phyloP scores from a whole-genome alignment of 805 yeast species.

The Monosporozyma servazzii region DNA sequence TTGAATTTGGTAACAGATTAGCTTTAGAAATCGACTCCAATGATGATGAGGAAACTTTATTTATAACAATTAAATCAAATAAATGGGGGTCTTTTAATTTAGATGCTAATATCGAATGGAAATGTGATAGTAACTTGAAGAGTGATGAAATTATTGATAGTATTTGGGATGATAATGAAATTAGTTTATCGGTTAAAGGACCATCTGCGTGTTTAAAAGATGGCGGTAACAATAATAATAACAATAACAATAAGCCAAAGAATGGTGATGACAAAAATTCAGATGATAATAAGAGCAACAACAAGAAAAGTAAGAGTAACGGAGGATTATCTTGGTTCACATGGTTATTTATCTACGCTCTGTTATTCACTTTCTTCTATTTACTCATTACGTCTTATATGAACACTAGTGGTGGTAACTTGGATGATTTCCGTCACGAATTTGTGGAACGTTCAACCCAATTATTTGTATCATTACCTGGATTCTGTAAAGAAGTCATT shows the following conservation, averaged over 20 bases:
- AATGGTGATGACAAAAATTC: slow-evolving; percentile 15
- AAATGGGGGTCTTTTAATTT: slow-evolving; percentile 61
- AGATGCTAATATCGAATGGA: slow-evolving; percentile 38
- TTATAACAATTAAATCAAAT: slow-evolving; percentile 40
- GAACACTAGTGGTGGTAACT: slow-evolving; percentile 56
- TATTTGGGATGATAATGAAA: slow-evolving; percentile 21
- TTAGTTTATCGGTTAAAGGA: slow-evolving; percentile 30
- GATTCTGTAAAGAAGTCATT: slow-evolving; percentile 56
- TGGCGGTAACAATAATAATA: slow-evolving; percentile 19
- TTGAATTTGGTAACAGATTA: slow-evolving; percentile 39
- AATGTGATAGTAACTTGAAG: slow-evolving; percentile 37
- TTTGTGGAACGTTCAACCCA: slow-evolving; percentile 59
- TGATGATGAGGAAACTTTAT: slow-evolving; percentile 24
- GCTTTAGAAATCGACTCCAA: slow-evolving; percentile 24
- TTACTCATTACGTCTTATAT: slow-evolving; percentile 63
- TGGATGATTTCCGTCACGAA: slow-evolving; percentile 65
- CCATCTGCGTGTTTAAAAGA: slow-evolving; percentile 37
- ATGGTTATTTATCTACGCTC: slow-evolving; percentile 63
- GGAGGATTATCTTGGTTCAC: slow-evolving; percentile 40
- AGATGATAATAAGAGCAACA: slow-evolving; percentile 22
- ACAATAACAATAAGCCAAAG: slow-evolving; percentile 15
- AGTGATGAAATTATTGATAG: slow-evolving; percentile 22
- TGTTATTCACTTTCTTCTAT: slow-evolving; percentile 68
- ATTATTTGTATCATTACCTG: slow-evolving; percentile 50
- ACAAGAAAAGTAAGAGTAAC: slow-evolving; percentile 22